Percentiles rank a stretch among this genome's conserved stretches.
phyloP scores from a whole-genome alignment of 106 monocot genomes.

The Phalaenopsis aphrodite region DNA sequence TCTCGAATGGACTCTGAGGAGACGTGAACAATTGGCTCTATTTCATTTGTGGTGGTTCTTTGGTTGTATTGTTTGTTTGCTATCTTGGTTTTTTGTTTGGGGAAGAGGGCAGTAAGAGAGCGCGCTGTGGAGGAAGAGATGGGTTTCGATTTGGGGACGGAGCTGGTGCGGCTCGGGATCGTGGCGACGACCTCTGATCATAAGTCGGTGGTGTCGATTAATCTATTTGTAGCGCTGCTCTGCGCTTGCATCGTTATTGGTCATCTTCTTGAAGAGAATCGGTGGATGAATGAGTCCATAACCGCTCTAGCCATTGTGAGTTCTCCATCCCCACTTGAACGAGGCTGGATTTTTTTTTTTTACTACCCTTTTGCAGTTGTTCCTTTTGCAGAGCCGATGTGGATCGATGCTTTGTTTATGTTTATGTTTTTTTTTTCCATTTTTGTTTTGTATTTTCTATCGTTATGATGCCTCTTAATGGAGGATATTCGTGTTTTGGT shows the following conservation, averaged over 20 bases:
- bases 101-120: constrained; percentile 5
- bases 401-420: background rate
- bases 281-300: constrained; percentile 98
- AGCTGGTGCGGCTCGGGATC: constrained; percentile 31
- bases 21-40: background rate
- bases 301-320: constrained; percentile 75
- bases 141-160: constrained; percentile 31
- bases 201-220: constrained; percentile 72
- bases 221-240: constrained; percentile 65
- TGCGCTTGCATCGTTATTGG: constrained; percentile 91
- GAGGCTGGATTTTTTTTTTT: background rate
- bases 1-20: constrained; percentile 9
- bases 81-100: constrained; percentile 1
- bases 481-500: background rate
- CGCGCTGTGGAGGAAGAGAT: constrained; percentile 13
- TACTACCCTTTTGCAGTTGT: background rate
- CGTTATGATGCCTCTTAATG: background rate
- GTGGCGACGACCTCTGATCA: constrained; percentile 57
- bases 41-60: constrained; percentile 3
- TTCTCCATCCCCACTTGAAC: background rate
- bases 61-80: background rate
- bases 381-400: constrained; percentile 3
- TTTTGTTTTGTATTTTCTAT: background rate
- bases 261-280: constrained; percentile 81
- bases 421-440: background rate